Evolutionary conservation across 148 eudicot genomes (phyloP).

Genomic region (Salicornia ramosissima): DNA sequence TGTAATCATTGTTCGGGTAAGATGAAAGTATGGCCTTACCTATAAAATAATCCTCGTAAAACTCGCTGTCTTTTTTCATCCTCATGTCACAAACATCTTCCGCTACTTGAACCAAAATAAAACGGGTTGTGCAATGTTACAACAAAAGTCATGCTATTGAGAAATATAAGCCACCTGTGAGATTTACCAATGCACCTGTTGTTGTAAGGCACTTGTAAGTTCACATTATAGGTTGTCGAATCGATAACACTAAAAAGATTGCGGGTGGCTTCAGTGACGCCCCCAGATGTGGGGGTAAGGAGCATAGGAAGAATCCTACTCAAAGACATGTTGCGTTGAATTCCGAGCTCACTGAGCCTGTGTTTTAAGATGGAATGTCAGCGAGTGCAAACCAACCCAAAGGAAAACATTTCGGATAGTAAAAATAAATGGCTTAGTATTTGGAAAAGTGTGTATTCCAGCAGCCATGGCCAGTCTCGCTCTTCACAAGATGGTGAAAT

Average conservation of each 20-base stretch:
- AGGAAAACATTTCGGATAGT: conserved; percentile 10
- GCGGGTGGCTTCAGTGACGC: neutral
- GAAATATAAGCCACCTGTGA: conserved; percentile 18
- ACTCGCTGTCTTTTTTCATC: no score
- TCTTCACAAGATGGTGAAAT: neutral
- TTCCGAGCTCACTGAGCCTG: neutral
- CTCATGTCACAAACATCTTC: neutral
- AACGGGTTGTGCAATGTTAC: conserved; percentile 20
- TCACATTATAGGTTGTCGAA: conserved; percentile 2
- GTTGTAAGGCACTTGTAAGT: conserved; percentile 18
- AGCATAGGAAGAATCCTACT: conserved; percentile 10
- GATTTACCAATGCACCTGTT: conserved; percentile 21
- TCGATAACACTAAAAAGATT: conserved; percentile 13
- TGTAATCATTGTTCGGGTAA: neutral
- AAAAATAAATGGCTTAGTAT: conserved; percentile 7
- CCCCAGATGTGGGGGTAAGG: conserved; percentile 9
- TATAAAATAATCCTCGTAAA: conserved; percentile 8
- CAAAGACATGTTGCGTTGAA: neutral
- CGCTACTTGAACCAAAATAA: conserved; percentile 8
- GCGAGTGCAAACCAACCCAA: conserved; percentile 12
- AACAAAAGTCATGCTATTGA: conserved; percentile 1
- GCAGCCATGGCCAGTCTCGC: conserved; percentile 9
- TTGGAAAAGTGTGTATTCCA: neutral
- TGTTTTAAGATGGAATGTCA: conserved; percentile 4
- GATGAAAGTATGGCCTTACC: conserved; percentile 16